phyloP scores from a whole-genome alignment of 2,329 filamentous ascomycete species.

The Aspergillus thermomutatus region DNA sequence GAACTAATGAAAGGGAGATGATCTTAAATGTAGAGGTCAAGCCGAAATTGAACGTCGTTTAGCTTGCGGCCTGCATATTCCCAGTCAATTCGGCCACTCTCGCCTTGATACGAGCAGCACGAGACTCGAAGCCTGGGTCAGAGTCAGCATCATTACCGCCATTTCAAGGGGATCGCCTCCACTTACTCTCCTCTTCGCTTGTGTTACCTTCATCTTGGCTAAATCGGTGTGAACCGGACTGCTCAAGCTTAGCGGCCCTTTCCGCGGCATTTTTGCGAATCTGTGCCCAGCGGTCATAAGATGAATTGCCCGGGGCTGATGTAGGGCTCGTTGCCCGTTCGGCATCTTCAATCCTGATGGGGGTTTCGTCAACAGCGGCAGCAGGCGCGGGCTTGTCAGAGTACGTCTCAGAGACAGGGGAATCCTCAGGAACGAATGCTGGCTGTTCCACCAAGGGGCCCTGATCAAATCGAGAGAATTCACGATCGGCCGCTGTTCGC shows the following conservation, averaged over 20 bases:
- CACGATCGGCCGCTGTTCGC: slow-evolving; percentile 42
- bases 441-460: slow-evolving; percentile 84
- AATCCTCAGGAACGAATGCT: slow-evolving; percentile 67
- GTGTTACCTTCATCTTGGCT: slow-evolving; percentile 77
- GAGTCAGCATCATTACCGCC: slow-evolving; percentile 21
- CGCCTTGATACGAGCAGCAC: slow-evolving; percentile 95
- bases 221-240: slow-evolving; percentile 58
- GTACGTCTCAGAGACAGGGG: slow-evolving; percentile 19
- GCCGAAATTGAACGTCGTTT: slow-evolving; percentile 7
- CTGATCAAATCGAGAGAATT: slow-evolving; percentile 74
- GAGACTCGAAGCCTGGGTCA: slow-evolving; percentile 78
- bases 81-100: slow-evolving; percentile 91
- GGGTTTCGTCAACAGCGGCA: slow-evolving; percentile 1
- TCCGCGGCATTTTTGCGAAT: slow-evolving; percentile 93
- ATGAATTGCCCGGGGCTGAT: slow-evolving; percentile 8
- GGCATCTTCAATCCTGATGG: slow-evolving; percentile 2
- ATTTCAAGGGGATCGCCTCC: not conserved
- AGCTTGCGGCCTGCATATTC: slow-evolving; percentile 62
- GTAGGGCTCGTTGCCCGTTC: slow-evolving; percentile 2
- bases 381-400: slow-evolving; percentile 12
- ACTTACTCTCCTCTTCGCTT: slow-evolving; percentile 92
- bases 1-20: slow-evolving; percentile 6
- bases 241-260: slow-evolving; percentile 64
- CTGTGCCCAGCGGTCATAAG: slow-evolving; percentile 88
- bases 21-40: slow-evolving; percentile 1